Conservation (phyloP, 2,329 filamentous ascomycete genomes). For the Fusarium tricinctum region DNA sequence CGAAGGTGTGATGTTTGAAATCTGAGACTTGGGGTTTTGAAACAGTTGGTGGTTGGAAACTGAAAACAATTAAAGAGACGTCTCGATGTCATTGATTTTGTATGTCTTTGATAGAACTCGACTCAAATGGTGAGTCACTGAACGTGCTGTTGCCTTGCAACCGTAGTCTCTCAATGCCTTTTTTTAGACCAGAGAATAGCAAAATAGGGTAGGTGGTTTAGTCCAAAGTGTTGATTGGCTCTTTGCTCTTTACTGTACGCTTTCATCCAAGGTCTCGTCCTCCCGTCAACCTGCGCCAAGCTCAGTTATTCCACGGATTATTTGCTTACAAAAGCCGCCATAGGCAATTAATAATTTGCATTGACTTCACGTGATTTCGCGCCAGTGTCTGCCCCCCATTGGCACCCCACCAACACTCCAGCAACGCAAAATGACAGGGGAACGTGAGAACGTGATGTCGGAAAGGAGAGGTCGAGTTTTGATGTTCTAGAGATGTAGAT, state of each 20-base stretch:
- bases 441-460: conserved; percentile 38
- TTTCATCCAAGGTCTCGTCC: conserved; percentile 37
- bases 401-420: conserved; percentile 35
- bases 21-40: conserved; percentile 14
- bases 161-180: conserved; percentile 10
- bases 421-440: conserved; percentile 39
- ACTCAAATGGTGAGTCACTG: conserved; percentile 34
- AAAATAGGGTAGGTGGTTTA: conserved; percentile 9
- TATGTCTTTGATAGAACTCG: conserved; percentile 2
- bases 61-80: conserved; percentile 37
- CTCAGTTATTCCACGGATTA: conserved; percentile 18
- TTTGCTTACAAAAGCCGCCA: conserved; percentile 36
- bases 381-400: conserved; percentile 32
- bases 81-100: conserved; percentile 43
- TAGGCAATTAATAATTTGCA: conserved; percentile 48
- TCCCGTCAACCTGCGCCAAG: conserved; percentile 41
- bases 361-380: conserved; percentile 46
- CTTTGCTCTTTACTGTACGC: conserved; percentile 9
- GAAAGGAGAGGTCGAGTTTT: conserved; percentile 10
- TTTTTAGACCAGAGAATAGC: conserved; percentile 12
- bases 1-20: conserved; percentile 24
- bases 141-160: conserved; percentile 29
- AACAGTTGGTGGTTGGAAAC: conserved; percentile 10
- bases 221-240: conserved; percentile 40
- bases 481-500: neutral